Evolutionary conservation across 2,329 filamentous ascomycete genomes (phyloP), one percentile per base, ranked within the genome.

Genomic region (Eurotiales sp.): DNA sequence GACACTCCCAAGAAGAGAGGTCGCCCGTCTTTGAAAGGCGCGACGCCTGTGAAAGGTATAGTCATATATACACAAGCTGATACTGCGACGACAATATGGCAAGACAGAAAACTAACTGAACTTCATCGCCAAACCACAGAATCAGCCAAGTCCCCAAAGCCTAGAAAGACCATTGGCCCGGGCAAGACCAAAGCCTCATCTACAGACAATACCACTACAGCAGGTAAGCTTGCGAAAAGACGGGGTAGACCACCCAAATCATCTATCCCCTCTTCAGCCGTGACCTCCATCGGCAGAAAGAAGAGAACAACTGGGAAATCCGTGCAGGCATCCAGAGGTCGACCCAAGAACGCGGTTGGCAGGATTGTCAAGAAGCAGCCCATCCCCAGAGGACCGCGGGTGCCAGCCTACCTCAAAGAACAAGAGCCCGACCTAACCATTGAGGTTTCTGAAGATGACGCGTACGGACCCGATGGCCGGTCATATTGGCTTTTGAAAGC

Each of bases 401-500:
- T 39, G 46, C 46, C 34, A 30, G 22, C 29, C 39, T 37, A 41
- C 3, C 27, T 51, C 8, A 50, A 46, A 11, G 44, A 54, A 19
- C 48, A 51, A 51, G 52, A 52, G 40, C 59, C 21, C 59, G 64
- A 46, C 56, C 55, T 25, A 22, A 40, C 53, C 23, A 58, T 50
- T 25, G 25, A 52, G 21, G 47, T 52, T 21, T 22, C 39, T 29
- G 50, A 59, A 41, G 50, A 57, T 23, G 34, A 55, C 15, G 44
- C 54, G 5, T 53, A 60, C 15, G 53, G 60, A 14, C 59, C 61
- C 15, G 55, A 60, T 29, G 63, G 59, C 15, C 68, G 65, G 41
- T 76, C 77, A 69, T 90, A 87, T 69, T 91, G 88, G 87, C 78
- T 93, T 27, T 81, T 93, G 79, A 93, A 92, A 72, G 88, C 88